These are phyloP conservation scores for Aspergillus sp. DNA, from an alignment of 2,329 filamentous ascomycete genomes.

Conservation along the genomic window DNA sequence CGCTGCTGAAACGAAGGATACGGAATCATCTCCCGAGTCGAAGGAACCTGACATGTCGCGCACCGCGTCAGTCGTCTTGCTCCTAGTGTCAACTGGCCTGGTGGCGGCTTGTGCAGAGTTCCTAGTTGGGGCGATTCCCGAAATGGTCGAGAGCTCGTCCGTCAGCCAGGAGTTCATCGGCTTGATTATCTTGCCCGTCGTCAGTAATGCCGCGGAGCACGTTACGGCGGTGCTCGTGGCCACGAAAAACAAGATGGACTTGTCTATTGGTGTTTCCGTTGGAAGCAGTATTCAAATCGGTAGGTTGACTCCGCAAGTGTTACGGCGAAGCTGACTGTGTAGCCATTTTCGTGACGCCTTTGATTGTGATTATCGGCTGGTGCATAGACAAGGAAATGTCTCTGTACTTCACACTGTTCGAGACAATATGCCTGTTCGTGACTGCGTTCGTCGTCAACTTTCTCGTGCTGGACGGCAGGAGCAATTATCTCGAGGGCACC, in stretches of 20 bases:
- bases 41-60: slow-evolving; percentile 41
- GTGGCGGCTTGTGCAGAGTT: slow-evolving; percentile 60
- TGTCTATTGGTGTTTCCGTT: slow-evolving; percentile 70
- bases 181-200: slow-evolving; percentile 69
- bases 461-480: slow-evolving; percentile 71
- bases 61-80: slow-evolving; percentile 47
- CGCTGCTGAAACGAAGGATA: slow-evolving; percentile 5
- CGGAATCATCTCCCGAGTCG: slow-evolving; percentile 8
- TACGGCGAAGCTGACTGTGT: background rate
- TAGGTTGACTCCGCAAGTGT: slow-evolving; percentile 1
- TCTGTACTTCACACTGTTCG: slow-evolving; percentile 52
- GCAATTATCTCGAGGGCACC: slow-evolving; percentile 71
- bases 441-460: slow-evolving; percentile 80
- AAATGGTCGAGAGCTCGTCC: slow-evolving; percentile 49
- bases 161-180: slow-evolving; percentile 69
- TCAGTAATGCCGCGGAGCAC: slow-evolving; percentile 76
- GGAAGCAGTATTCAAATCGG: slow-evolving; percentile 77
- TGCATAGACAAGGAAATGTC: slow-evolving; percentile 63
- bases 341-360: slow-evolving; percentile 66
- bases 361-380: slow-evolving; percentile 72
- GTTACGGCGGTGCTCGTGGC: slow-evolving; percentile 72
- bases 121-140: slow-evolving; percentile 64
- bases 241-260: slow-evolving; percentile 70
- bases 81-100: slow-evolving; percentile 46
- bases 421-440: slow-evolving; percentile 66